Conservation (phyloP, 2,329 filamentous ascomycete genomes). For the Fonsecaea pedrosoi region DNA sequence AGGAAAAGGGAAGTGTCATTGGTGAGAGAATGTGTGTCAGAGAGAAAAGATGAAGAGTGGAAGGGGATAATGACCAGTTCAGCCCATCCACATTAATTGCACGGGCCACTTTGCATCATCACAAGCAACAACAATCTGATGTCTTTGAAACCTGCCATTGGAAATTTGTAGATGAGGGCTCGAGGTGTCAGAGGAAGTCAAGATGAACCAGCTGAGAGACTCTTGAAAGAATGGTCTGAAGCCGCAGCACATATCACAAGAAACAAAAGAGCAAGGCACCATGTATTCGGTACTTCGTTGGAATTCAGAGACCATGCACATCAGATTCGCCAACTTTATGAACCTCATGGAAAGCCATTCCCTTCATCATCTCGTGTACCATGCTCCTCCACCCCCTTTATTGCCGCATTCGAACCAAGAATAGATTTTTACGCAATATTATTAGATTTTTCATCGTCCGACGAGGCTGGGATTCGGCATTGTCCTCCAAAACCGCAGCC, state of each 20-base stretch:
- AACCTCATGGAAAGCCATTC: constrained; percentile 5
- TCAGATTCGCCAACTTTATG: background rate
- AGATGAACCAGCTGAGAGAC: background rate
- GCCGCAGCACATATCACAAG: too few relatives aligned
- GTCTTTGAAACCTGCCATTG: too few relatives aligned
- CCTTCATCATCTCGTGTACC: constrained; percentile 3
- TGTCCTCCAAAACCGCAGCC: background rate
- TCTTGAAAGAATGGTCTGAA: background rate
- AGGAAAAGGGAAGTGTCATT: too few relatives aligned
- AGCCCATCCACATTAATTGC: too few relatives aligned
- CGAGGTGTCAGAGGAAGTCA: too few relatives aligned
- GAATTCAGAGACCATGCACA: constrained; percentile 1
- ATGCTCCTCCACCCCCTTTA: background rate
- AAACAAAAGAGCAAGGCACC: background rate
- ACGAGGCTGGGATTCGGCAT: background rate
- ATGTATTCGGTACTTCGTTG: background rate
- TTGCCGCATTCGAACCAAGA: constrained; percentile 1
- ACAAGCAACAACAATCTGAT: too few relatives aligned
- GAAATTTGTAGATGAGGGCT: too few relatives aligned
- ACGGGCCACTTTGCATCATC: too few relatives aligned
- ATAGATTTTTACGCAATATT: constrained; percentile 1
- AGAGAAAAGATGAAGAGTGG: too few relatives aligned
- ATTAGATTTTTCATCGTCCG: constrained; percentile 11
- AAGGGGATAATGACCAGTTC: too few relatives aligned
- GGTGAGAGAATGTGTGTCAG: too few relatives aligned